Evolutionary conservation across 208 protist species (phyloP).

Genomic region (Trichomonas gallinae): DNA sequence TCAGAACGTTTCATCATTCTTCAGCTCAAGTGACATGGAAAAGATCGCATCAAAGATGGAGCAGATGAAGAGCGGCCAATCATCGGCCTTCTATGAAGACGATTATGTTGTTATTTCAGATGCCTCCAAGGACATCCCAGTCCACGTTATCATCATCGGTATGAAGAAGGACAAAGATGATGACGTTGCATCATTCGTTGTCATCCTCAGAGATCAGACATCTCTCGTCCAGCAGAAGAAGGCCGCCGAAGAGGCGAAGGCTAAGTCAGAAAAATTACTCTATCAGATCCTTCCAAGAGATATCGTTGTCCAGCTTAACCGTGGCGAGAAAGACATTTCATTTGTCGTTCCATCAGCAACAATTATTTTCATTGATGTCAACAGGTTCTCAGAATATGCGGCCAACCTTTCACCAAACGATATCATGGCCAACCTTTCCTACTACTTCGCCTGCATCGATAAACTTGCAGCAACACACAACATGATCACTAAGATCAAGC

Average conservation of each 20-base stretch:
- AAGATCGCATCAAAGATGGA: background rate
- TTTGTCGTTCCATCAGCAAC: background rate
- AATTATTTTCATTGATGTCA: background rate
- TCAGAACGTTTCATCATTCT: background rate
- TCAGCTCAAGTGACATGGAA: background rate
- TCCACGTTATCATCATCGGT: background rate
- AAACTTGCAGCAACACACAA: background rate
- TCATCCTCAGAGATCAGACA: background rate
- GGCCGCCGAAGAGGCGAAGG: background rate
- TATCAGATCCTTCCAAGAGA: background rate
- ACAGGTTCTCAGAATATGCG: background rate
- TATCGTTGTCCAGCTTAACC: background rate
- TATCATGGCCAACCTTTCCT: background rate
- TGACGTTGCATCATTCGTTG: background rate
- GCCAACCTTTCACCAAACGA: background rate
- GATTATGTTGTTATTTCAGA: background rate
- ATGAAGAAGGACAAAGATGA: background rate
- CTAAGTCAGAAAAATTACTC: background rate
- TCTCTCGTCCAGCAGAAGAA: background rate
- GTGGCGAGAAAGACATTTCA: conserved; percentile 8
- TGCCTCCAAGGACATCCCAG: background rate
- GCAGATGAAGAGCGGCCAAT: background rate
- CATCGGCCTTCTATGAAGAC: background rate
- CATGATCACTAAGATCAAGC: conserved; percentile 6
- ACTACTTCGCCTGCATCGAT: background rate